Percentiles rank a stretch among this genome's conserved stretches.
These are phyloP conservation scores for Trichoderma semiorbis DNA, from an alignment of 2,329 filamentous ascomycete genomes.

Conservation along the genomic window DNA sequence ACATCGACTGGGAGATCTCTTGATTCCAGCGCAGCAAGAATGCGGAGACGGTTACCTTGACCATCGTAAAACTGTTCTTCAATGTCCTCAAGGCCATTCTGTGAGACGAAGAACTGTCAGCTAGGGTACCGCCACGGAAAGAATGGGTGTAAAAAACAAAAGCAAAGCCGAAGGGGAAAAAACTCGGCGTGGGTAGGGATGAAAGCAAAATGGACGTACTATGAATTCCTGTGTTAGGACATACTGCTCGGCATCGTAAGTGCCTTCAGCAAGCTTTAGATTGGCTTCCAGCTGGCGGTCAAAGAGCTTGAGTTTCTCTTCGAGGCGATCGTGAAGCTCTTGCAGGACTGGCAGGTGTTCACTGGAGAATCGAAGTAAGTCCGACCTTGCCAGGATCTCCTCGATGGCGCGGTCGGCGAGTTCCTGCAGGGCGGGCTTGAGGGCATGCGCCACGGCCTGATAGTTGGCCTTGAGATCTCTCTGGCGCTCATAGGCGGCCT, in stretches of 20 bases:
- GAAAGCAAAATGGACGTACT: slow-evolving; percentile 32
- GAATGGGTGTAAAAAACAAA: background rate
- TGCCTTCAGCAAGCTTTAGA: slow-evolving; percentile 38
- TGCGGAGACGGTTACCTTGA: slow-evolving; percentile 44
- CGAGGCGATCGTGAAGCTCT: slow-evolving; percentile 42
- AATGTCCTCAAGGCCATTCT: slow-evolving; percentile 39
- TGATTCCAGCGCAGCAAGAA: slow-evolving; percentile 42
- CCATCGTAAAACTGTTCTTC: slow-evolving; percentile 43
- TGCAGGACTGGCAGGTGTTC: slow-evolving; percentile 51
- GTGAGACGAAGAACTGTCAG: slow-evolving; percentile 21
- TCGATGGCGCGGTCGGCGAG: slow-evolving; percentile 59
- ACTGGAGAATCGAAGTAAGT: slow-evolving; percentile 49
- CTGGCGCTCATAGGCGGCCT: slow-evolving; percentile 60
- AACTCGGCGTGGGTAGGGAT: slow-evolving; percentile 16
- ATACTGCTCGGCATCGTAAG: slow-evolving; percentile 33
- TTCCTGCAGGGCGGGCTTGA: slow-evolving; percentile 64
- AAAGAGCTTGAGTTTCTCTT: slow-evolving; percentile 31
- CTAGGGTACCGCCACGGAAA: slow-evolving; percentile 12
- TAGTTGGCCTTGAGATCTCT: slow-evolving; percentile 64
- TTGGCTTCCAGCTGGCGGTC: slow-evolving; percentile 34
- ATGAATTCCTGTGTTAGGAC: slow-evolving; percentile 35
- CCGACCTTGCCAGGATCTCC: slow-evolving; percentile 52
- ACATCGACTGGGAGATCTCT: slow-evolving; percentile 48
- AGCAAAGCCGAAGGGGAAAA: background rate
- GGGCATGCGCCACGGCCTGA: slow-evolving; percentile 57